A percentile compares a stretch with the other conserved stretches of the same genome.
Conservation (phyloP, 768 basidiomycete genomes). For the Suillus americanus region DNA sequence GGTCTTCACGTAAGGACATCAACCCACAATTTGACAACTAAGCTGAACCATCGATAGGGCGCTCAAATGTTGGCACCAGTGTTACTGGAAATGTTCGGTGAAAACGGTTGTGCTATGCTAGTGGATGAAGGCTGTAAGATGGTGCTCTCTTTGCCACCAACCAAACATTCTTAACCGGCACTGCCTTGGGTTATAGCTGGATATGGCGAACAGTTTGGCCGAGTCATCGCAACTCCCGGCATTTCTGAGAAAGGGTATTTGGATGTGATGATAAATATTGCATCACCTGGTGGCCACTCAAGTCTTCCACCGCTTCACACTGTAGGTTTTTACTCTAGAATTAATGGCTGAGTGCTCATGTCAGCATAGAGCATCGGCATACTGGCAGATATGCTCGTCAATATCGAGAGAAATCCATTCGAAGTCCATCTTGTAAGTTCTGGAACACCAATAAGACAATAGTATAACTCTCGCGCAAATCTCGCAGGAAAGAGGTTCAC, state of each 20-base stretch:
- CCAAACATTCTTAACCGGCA: slow-evolving; percentile 2
- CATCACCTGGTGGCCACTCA: slow-evolving; percentile 80
- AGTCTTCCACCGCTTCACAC: slow-evolving; percentile 83
- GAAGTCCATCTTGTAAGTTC: slow-evolving; percentile 46
- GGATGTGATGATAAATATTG: slow-evolving; percentile 63
- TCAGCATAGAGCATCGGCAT: slow-evolving; percentile 75
- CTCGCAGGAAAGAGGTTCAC: slow-evolving; percentile 50
- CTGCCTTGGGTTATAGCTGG: slow-evolving; percentile 38
- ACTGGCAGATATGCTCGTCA: slow-evolving; percentile 65
- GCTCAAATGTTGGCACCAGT: slow-evolving; percentile 46
- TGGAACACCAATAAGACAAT: background rate
- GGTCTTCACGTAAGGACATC: slow-evolving; percentile 41
- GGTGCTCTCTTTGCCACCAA: slow-evolving; percentile 12
- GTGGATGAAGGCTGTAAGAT: slow-evolving; percentile 84
- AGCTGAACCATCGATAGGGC: slow-evolving; percentile 40
- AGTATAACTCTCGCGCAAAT: slow-evolving; percentile 27
- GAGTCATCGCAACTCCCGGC: slow-evolving; percentile 57
- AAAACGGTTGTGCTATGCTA: slow-evolving; percentile 70
- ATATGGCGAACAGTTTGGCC: slow-evolving; percentile 49
- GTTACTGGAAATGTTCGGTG: slow-evolving; percentile 64
- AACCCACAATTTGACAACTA: background rate
- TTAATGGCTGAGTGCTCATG: slow-evolving; percentile 6
- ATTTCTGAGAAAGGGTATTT: slow-evolving; percentile 76
- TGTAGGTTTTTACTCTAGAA: slow-evolving; percentile 33
- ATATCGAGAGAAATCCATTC: slow-evolving; percentile 68